phyloP scores from a whole-genome alignment of 306 rosid species.

The Hylodesmum podocarpum region DNA sequence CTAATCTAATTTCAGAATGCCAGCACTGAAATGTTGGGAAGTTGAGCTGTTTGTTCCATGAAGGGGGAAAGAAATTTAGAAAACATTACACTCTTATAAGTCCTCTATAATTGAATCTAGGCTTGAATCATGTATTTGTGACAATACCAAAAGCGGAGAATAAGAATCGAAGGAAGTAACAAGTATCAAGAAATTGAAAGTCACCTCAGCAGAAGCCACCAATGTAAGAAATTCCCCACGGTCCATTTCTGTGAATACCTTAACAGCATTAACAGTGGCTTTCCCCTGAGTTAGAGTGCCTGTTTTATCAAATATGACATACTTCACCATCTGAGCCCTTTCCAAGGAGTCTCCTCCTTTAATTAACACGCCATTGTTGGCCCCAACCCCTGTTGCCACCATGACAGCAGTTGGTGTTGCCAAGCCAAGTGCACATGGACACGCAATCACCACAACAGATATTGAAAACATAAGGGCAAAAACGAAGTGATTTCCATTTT shows the following conservation, averaged over 20 bases:
- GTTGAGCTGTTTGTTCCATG: not conserved
- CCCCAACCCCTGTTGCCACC: constrained; percentile 99
- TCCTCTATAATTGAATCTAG: constrained; percentile 1
- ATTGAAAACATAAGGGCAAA: constrained; percentile 98
- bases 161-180: constrained; percentile 12
- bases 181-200: constrained; percentile 24
- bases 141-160: constrained; percentile 11
- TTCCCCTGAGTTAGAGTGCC: constrained; percentile 98
- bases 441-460: constrained; percentile 95
- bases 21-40: constrained; percentile 17
- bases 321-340: constrained; percentile 88
- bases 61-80: constrained; percentile 5
- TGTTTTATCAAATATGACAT: constrained; percentile 92
- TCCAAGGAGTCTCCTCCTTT: constrained; percentile 99
- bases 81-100: not conserved
- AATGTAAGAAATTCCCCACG: constrained; percentile 89
- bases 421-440: constrained; percentile 99
- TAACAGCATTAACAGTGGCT: constrained; percentile 76
- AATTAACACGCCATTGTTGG: constrained; percentile 91
- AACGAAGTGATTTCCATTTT: constrained; percentile 86
- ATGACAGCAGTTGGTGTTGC: constrained; percentile 99
- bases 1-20: constrained; percentile 13
- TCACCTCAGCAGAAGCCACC: constrained; percentile 99
- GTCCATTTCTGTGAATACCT: constrained; percentile 80
- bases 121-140: constrained; percentile 9